A percentile compares a stretch with the other conserved stretches of the same genome.
Conservation (phyloP, 2,329 filamentous ascomycete genomes). For the Rosellinia necatrix region DNA sequence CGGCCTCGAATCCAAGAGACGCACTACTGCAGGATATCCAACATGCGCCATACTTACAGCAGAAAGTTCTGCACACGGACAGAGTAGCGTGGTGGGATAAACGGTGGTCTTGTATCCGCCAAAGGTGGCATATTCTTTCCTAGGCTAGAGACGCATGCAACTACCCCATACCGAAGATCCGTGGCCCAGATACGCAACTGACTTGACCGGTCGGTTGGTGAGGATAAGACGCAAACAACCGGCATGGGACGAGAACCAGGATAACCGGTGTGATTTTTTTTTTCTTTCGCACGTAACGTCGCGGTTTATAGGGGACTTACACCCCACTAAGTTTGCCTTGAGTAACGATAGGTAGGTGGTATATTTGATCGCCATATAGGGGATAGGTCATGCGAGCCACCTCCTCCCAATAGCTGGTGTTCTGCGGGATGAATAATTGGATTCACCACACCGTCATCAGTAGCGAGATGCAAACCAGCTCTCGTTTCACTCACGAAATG, state of each 20-base stretch:
- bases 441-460: not conserved
- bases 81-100: not conserved
- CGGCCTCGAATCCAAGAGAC: no score
- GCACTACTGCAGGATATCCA: not conserved
- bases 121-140: not conserved
- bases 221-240: not conserved
- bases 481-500: not conserved
- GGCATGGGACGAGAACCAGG: not conserved
- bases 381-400: not conserved
- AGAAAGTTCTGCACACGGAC: not conserved
- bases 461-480: not conserved
- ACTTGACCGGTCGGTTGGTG: conserved; percentile 2
- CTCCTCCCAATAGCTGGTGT: not conserved
- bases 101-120: not conserved
- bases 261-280: not conserved
- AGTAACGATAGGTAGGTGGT: not conserved
- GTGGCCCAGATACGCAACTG: not conserved
- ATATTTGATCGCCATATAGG: not conserved
- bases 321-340: not conserved
- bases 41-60: not conserved
- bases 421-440: not conserved
- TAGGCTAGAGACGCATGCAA: not conserved
- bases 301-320: not conserved
- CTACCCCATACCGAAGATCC: not conserved
- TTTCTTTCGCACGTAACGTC: not conserved